Evolutionary conservation across 129 eudicot genomes (phyloP).

Genomic region (Helianthus annuus): HanXRQr2.0-SUNRISE NC_035437.2:99358050-99358549

Average conservation of each 20-base stretch:
- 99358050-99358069: constrained; percentile 76
- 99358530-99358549: too few relatives aligned
- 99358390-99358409: constrained; percentile 1
- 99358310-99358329: constrained; percentile 79
- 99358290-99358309: constrained; percentile 63
- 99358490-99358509: too few relatives aligned
- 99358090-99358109: constrained; percentile 93
- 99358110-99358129: constrained; percentile 99
- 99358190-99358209: constrained; percentile 1
- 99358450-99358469: too few relatives aligned
- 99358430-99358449: too few relatives aligned
- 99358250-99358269: constrained; percentile 86
- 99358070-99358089: constrained; percentile 96
- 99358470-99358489: too few relatives aligned
- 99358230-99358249: constrained; percentile 48
- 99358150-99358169: background rate
- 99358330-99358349: constrained; percentile 86
- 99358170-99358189: background rate
- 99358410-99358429: background rate
- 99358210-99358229: constrained; percentile 10
- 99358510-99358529: too few relatives aligned
- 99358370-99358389: constrained; percentile 98
- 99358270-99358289: constrained; percentile 83
- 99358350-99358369: constrained; percentile 76
- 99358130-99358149: constrained; percentile 92